phyloP scores from a whole-genome alignment of 2,329 filamentous ascomycete genomes.

The Fonsecaea erecta region DNA sequence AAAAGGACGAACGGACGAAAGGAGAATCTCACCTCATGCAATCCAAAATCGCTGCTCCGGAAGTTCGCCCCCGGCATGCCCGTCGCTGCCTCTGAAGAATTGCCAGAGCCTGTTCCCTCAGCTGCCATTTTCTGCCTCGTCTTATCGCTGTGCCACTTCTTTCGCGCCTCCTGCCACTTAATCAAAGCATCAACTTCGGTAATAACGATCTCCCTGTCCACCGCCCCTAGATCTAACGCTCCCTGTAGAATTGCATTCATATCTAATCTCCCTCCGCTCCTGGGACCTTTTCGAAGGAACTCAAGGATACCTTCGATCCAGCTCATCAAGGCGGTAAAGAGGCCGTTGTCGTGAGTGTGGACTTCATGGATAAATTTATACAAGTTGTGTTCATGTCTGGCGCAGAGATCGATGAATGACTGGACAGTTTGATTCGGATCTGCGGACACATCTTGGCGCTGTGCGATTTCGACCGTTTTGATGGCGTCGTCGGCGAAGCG shows the following conservation, averaged over 20 bases:
- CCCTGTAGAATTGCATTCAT: constrained; percentile 93
- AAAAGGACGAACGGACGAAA: background rate
- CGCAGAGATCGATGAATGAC: constrained; percentile 94
- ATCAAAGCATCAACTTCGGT: constrained; percentile 84
- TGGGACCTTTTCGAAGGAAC: constrained; percentile 85
- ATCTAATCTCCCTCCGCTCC: constrained; percentile 77
- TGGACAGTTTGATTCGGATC: constrained; percentile 99
- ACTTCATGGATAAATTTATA: constrained; percentile 99
- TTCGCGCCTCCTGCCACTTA: constrained; percentile 89
- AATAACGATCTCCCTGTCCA: constrained; percentile 75
- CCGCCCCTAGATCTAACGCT: constrained; percentile 66
- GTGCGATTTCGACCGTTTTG: constrained; percentile 70
- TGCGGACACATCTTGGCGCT: constrained; percentile 79
- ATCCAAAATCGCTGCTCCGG: constrained; percentile 82
- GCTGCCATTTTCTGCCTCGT: constrained; percentile 98
- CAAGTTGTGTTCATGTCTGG: constrained; percentile 92
- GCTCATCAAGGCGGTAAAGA: constrained; percentile 94
- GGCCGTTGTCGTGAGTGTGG: constrained; percentile 91
- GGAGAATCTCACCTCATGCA: constrained; percentile 67
- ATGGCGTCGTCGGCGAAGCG: constrained; percentile 93
- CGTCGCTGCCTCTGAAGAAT: constrained; percentile 45
- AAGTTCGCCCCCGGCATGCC: constrained; percentile 64
- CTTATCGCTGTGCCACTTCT: constrained; percentile 98
- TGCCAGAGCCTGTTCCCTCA: constrained; percentile 60
- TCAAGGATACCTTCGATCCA: constrained; percentile 97